Base-by-base conservation (phyloP, 176 grass and related monocot species). In the Aegilops longissima region DNA sequence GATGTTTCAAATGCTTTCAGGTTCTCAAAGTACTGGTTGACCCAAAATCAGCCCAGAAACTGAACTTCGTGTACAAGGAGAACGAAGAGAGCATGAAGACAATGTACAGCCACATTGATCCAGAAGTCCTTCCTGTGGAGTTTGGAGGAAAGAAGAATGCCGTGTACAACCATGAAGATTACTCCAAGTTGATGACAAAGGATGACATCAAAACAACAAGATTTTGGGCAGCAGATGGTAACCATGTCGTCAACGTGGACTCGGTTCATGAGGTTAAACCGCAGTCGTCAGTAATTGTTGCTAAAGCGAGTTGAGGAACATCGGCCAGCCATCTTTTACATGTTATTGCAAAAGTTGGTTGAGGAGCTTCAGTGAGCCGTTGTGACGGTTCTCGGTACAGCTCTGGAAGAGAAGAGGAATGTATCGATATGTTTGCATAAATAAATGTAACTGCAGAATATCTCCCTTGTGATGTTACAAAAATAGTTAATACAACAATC, bases 101-200 rank as follows among this genome's bases (percentile, higher is more conserved):
- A 2, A 90, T 99, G 87, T 39, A 89, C 77, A 83, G 45, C 38
- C 76, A 76, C 77, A 94, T 99, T 8, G 90, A 96, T 68, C 89
- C 81, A 2, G 76, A 96, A 58, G 78, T 87, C n/a, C 92, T 99
- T 67, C 94, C 92, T 1, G 27, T 82, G 52, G 90, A 96, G 73
- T 96, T 99, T 83, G 97, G 97, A 73, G 97, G 97, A 10, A 88
- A 83, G 80, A 90, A 73, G 80, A 89, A 70, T 25, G 66, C 25
- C 8, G 61, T 90, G n/a, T 99, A 96, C 49, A 86, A 87, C 73
- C 92, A 96, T 68, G 97, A 94, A 44, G 92, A 93, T 75, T 99
- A 90, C 80, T 89, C 94, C 34, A 89, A 90, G 66, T 31, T 99
- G 85, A 96, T 94, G 97, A 24, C 51, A 31, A 86, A 90, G 13